Evolutionary conservation across 2,329 filamentous ascomycete genomes (phyloP).

Genomic region (Xylaria sp.): DNA sequence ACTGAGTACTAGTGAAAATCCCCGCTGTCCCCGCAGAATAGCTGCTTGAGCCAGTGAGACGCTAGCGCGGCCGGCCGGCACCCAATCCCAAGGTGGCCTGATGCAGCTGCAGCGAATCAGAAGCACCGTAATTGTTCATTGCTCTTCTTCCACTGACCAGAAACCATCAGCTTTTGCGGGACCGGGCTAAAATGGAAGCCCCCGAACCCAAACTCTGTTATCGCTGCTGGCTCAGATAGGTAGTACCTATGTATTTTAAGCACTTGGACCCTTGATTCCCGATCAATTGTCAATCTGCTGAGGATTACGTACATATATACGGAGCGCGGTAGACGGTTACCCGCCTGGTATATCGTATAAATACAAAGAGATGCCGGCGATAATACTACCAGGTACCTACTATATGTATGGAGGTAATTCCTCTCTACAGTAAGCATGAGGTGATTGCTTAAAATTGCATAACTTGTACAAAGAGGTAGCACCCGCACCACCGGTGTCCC

Average conservation of each 20-base stretch:
- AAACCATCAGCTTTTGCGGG: slow-evolving; percentile 15
- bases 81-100: slow-evolving; percentile 31
- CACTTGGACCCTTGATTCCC: neutral
- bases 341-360: neutral
- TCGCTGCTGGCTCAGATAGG: neutral
- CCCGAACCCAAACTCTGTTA: slow-evolving; percentile 21
- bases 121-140: slow-evolving; percentile 23
- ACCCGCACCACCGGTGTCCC: neutral
- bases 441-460: slow-evolving; percentile 1
- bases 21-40: slow-evolving; percentile 29
- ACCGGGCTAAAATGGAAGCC: slow-evolving; percentile 32
- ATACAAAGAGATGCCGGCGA: neutral
- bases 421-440: slow-evolving; percentile 4
- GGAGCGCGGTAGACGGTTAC: neutral
- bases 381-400: neutral
- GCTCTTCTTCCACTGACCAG: neutral
- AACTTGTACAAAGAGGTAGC: neutral
- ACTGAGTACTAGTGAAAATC: neutral
- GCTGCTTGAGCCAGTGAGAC: slow-evolving; percentile 29
- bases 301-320: neutral
- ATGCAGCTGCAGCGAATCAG: slow-evolving; percentile 33
- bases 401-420: neutral
- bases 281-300: neutral
- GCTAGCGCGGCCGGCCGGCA: slow-evolving; percentile 25
- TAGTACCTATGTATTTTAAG: neutral